These are phyloP conservation scores for Geranium incanum DNA, from an alignment of 441 rosid species.

Conservation along the genomic window DNA sequence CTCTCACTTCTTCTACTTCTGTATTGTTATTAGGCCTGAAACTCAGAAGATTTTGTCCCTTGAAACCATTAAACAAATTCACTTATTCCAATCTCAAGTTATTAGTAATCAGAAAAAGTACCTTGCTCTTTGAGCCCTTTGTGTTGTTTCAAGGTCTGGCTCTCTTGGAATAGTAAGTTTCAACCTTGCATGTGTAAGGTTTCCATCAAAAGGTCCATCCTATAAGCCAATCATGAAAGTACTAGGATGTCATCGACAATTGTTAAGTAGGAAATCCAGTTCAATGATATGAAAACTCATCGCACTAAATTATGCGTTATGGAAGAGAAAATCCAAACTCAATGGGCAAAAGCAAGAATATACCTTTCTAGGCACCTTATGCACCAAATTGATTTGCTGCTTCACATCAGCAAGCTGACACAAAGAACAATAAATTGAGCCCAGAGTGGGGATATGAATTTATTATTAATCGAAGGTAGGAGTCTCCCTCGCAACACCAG, in stretches of 20 bases:
- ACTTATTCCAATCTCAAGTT: not conserved
- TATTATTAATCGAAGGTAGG: not conserved
- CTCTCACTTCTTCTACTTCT: slow-evolving; percentile 35
- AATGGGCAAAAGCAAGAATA: slow-evolving; percentile 11
- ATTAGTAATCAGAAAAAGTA: slow-evolving; percentile 24
- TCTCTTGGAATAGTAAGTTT: slow-evolving; percentile 82
- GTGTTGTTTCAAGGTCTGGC: slow-evolving; percentile 81
- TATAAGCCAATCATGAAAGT: slow-evolving; percentile 25
- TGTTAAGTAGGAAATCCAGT: slow-evolving; percentile 1
- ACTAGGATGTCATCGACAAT: not conserved
- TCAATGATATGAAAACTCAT: not conserved
- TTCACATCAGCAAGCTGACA: slow-evolving; percentile 60
- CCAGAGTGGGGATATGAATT: not conserved
- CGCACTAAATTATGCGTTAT: not conserved
- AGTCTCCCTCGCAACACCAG: slow-evolving; percentile 6
- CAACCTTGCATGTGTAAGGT: slow-evolving; percentile 30
- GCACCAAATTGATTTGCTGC: slow-evolving; percentile 62
- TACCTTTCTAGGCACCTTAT: slow-evolving; percentile 75
- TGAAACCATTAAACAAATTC: slow-evolving; percentile 1
- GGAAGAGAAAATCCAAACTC: not conserved
- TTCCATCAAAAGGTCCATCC: slow-evolving; percentile 45
- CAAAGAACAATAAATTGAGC: slow-evolving; percentile 9
- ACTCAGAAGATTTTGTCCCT: slow-evolving; percentile 19
- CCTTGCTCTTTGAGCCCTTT: slow-evolving; percentile 76
- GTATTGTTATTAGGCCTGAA: slow-evolving; percentile 55